Evolutionary conservation across 2,329 filamentous ascomycete species (phyloP).

Genomic region (Scytalidium lignicola): DNA sequence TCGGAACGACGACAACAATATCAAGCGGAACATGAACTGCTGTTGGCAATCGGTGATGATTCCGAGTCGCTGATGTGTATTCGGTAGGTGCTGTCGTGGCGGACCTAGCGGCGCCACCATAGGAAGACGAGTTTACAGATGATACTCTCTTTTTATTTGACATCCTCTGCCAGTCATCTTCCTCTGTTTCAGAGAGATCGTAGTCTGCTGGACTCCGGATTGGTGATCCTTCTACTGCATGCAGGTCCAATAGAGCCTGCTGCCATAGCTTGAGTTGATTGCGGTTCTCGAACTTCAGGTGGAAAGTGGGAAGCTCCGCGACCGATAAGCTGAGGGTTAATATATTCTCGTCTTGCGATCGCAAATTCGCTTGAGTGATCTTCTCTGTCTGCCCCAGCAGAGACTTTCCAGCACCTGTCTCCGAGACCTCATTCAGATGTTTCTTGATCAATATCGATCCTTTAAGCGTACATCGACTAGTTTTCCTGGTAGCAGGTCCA

Average conservation of each 20-base stretch:
- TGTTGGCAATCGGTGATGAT: conserved; percentile 26
- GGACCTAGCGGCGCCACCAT: conserved; percentile 70
- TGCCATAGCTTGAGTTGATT: conserved; percentile 88
- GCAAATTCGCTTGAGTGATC: conserved; percentile 28
- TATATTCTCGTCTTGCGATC: conserved; percentile 65
- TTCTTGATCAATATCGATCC: conserved; percentile 98
- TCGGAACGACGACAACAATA: conserved; percentile 91
- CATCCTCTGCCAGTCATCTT: conserved; percentile 75
- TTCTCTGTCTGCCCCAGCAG: conserved; percentile 24
- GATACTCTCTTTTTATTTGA: conserved; percentile 64
- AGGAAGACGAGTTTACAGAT: conserved; percentile 74
- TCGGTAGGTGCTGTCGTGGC: conserved; percentile 86
- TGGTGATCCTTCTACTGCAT: conserved; percentile 61
- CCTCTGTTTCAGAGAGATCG: conserved; percentile 78
- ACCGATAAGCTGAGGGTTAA: conserved; percentile 89
- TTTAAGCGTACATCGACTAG: conserved; percentile 81
- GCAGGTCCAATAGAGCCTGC: conserved; percentile 77
- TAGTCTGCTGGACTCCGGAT: conserved; percentile 64
- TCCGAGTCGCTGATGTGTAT: conserved; percentile 65
- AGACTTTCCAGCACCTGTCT: conserved; percentile 51
- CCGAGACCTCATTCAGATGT: conserved; percentile 82
- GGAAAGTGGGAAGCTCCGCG: conserved; percentile 86
- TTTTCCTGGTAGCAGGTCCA: conserved; percentile 52
- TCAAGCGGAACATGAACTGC: conserved; percentile 83
- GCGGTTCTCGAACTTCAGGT: conserved; percentile 80